phyloP scores from a whole-genome alignment of 257 asterid species.

The Solanum tacnaense region DNA sequence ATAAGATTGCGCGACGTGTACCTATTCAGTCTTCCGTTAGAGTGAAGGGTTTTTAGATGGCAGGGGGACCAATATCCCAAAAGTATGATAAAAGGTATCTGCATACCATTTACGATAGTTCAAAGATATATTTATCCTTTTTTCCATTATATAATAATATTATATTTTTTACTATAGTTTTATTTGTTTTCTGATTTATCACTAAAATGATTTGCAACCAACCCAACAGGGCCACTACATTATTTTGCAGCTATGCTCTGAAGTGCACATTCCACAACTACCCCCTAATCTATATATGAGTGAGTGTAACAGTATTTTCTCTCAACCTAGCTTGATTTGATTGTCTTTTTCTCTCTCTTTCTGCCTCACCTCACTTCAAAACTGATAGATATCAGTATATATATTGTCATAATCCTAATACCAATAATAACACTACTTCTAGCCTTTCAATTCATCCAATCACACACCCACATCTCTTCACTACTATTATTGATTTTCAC shows the following conservation, averaged over 20 bases:
- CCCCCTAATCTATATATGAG: background rate
- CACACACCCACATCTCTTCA: constrained; percentile 1
- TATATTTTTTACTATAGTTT: too few species aligned
- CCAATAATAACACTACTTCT: background rate
- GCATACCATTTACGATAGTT: too few species aligned
- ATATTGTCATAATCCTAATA: constrained; percentile 1
- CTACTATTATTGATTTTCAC: background rate
- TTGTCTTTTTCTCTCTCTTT: background rate
- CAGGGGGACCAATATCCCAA: too few species aligned
- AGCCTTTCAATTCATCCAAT: constrained; percentile 4
- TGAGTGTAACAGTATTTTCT: background rate
- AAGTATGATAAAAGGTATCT: fast-evolving
- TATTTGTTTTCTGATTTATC: too few species aligned
- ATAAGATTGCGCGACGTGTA: too few species aligned
- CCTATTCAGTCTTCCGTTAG: too few species aligned
- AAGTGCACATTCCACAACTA: background rate
- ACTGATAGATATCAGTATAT: constrained; percentile 1
- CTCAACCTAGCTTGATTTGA: background rate
- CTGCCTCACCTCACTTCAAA: background rate
- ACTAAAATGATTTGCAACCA: background rate
- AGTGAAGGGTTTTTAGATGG: too few species aligned
- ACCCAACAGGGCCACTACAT: background rate
- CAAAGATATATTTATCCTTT: too few species aligned
- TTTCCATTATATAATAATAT: too few species aligned
- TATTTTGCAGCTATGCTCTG: background rate